Evolutionary conservation across 1,284 basidiomycete genomes (phyloP).

Genomic region (Heterobasidion irregulare): DNA sequence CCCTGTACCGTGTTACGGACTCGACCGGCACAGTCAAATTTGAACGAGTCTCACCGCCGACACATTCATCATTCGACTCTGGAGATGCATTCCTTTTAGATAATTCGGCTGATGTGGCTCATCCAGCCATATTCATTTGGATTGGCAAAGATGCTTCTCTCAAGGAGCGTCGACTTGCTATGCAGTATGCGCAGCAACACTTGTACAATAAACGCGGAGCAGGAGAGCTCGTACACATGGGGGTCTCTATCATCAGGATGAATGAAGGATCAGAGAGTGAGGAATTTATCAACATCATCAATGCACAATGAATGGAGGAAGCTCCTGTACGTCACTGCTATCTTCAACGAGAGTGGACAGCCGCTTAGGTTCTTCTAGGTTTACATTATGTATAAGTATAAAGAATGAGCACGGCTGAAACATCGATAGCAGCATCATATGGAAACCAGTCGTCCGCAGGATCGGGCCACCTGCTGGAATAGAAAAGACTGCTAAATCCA

Average conservation of each 20-base stretch:
- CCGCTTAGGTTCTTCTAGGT: too few species aligned
- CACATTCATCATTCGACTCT: conserved; percentile 30
- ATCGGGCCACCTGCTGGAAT: too few species aligned
- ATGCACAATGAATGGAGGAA: too few species aligned
- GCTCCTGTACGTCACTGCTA: too few species aligned
- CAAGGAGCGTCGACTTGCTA: conserved; percentile 38
- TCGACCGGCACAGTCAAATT: conserved; percentile 31
- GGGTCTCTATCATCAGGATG: conserved; percentile 40
- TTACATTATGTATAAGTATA: too few species aligned
- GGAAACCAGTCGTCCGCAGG: too few species aligned
- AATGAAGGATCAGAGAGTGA: conserved; percentile 40
- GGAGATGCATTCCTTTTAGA: conserved; percentile 43
- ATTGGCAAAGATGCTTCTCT: conserved; percentile 40
- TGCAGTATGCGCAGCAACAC: conserved; percentile 48
- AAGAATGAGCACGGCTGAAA: too few species aligned
- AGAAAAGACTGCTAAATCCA: too few species aligned
- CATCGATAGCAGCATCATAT: too few species aligned
- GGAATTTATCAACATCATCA: conserved; percentile 18
- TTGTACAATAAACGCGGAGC: conserved; percentile 29
- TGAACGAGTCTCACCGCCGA: conserved; percentile 23
- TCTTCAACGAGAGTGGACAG: too few species aligned
- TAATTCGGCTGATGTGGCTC: conserved; percentile 17
- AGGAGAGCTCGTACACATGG: conserved; percentile 18
- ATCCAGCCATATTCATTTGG: conserved; percentile 48
- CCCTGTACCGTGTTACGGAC: conserved; percentile 43